Base-by-base conservation (phyloP, 106 monocot genomes). In the Ottelia alismoides region DNA sequence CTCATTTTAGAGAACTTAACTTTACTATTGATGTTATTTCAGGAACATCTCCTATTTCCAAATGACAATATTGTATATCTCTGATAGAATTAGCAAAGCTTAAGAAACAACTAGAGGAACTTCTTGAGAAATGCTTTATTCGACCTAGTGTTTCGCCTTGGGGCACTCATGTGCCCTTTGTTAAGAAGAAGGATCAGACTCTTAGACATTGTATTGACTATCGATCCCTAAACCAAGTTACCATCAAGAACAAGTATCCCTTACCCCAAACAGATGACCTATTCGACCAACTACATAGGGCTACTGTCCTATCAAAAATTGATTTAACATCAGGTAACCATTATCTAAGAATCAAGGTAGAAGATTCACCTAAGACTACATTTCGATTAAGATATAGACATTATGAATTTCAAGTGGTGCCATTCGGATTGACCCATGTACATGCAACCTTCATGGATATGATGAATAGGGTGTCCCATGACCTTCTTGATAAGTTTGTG, bases 371-470 rank as follows among this genome's bases (percentile, higher is more conserved):
- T 3, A 59, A 59, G 22, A 59, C 22, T 23, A 9, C 43, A 24
- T 59, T 59, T 12, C 11, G 46, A 25, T 49, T 27, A 5, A 0
- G 10, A 1, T 25, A 61, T 7, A 28, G 47, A 1, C 47, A 61
- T 28, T 61, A 61, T 47, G 61, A 61, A 26, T 48, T 67, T 14
- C 16, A 25, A 14, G 49, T 58, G 11, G 58, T 67, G 58, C 32
- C 67, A 11, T 58, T 67, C 7, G 32, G 29, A 7, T 20, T 58
- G 0, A 67, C 57, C 0, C 57, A 67, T 52, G 24, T 25, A 4
- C 50, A 24, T 12, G 25, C 32, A 20, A 27, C 49, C 0, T 58
- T 67, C 11, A 47, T 49, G 20, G 23, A 30, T 10, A 22, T 67
- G 49, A 67, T 58, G 31, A 58, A 67, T 27, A 22, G 18, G 16